Percentiles rank a stretch among this genome's conserved stretches.
Evolutionary conservation across 2,329 filamentous ascomycete species (phyloP).

Genomic region (Zasmidium cellare): DNA sequence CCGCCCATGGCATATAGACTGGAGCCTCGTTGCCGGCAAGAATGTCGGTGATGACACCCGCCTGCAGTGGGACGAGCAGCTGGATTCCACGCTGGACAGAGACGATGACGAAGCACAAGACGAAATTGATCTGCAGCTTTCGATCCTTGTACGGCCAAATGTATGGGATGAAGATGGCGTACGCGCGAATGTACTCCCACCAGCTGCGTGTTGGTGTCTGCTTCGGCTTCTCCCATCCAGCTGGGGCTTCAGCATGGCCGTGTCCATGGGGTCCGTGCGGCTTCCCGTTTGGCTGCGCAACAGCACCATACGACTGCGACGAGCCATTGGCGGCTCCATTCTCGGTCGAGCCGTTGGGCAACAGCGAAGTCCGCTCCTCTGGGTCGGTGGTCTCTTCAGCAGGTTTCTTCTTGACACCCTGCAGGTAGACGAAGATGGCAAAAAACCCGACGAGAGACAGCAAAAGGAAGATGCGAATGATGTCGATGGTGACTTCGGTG

Average conservation of each 20-base stretch:
- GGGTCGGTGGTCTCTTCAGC: slow-evolving; percentile 39
- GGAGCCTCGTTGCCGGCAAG: slow-evolving; percentile 60
- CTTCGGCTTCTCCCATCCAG: slow-evolving; percentile 85
- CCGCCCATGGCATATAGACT: slow-evolving; percentile 65
- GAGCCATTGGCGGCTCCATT: slow-evolving; percentile 41
- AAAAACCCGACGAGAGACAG: slow-evolving; percentile 62
- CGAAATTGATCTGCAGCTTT: slow-evolving; percentile 73
- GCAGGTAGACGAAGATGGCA: slow-evolving; percentile 51
- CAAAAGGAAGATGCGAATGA: slow-evolving; percentile 68
- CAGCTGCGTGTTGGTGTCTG: slow-evolving; percentile 85
- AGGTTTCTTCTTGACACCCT: slow-evolving; percentile 38
- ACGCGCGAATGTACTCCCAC: slow-evolving; percentile 94
- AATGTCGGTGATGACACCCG: slow-evolving; percentile 75
- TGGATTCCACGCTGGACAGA: slow-evolving; percentile 81
- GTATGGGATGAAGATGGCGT: slow-evolving; percentile 92
- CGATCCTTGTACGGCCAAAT: slow-evolving; percentile 86
- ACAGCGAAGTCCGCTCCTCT: slow-evolving; percentile 64
- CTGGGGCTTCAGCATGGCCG: slow-evolving; percentile 43
- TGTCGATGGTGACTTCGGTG: slow-evolving; percentile 65
- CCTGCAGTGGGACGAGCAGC: slow-evolving; percentile 77
- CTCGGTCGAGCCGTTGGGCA: slow-evolving; percentile 50
- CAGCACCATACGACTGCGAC: slow-evolving; percentile 19
- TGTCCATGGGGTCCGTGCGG: slow-evolving; percentile 46
- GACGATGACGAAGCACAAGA: slow-evolving; percentile 80
- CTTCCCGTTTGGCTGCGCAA: slow-evolving; percentile 39